Base-by-base conservation (phyloP, 108 stramenopile genomes). In the Nitzschia sp. region DNA sequence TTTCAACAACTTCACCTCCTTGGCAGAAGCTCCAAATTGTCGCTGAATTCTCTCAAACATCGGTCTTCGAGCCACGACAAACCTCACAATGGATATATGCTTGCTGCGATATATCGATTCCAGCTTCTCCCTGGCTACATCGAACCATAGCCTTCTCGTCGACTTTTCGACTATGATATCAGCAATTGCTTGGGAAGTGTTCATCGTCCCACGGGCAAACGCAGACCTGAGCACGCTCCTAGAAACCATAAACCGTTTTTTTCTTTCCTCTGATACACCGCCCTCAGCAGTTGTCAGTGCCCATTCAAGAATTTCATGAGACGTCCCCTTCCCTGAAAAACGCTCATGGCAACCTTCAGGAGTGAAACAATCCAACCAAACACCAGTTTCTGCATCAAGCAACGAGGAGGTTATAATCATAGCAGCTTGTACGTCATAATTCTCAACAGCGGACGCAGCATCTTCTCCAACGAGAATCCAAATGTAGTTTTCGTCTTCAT, bases 381-480 rank as follows among this genome's bases (percentile, higher is more conserved):
- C 42, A 1, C 38, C 46, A 11, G 68, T 69, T 2, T 69, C 57
- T 7, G 29, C 21, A 46, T 69, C 68, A 17, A 51, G 46, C 8
- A 69, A 42, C 15, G 57, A 37, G 1, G 56, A 57, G 17, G 48
- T 51, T 6, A 55, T 24, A 8, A 21, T 39, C 39, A 59, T 51
- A 14, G 54, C 57, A 7, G 53, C 34, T 48, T 57, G 57, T 12
- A 69, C 40, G 17, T 59, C 57, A 38, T 55, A 69, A 37, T 51
- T 51, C 50, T 69, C 68, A 14, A 56, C 57, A 12, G 26, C 7
- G 7, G 46, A 38, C 5, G 21, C 20, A 14, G 68, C 41, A 29
- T 58, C 57, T 59, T 69, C 50, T 38, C 68, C 68, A 26, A 41
- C 29, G 3, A 69, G 20, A 9, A 69, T 17, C 68, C 68, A 69